A percentile compares a stretch with the other conserved stretches of the same genome.
phyloP scores from a whole-genome alignment of 2,329 filamentous ascomycete genomes.

The Calonectria hawksworthii region DNA sequence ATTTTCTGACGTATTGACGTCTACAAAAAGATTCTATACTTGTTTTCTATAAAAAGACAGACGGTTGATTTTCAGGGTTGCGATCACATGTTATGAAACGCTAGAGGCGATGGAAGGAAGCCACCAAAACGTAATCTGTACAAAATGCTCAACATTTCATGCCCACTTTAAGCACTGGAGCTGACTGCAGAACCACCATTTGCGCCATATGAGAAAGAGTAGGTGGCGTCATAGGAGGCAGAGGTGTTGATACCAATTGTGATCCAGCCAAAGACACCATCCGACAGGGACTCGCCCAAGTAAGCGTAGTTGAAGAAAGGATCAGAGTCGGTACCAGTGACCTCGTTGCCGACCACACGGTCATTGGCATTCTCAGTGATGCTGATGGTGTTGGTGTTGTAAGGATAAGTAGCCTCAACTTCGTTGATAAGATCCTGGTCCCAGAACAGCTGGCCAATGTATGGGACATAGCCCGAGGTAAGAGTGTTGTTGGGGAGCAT shows the following conservation, averaged over 20 bases:
- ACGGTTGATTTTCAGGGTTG: not conserved
- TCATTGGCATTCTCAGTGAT: conserved; percentile 65
- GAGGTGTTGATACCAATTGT: conserved; percentile 6
- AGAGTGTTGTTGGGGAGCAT: conserved; percentile 64
- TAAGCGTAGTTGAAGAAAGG: conserved; percentile 12
- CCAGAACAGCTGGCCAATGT: conserved; percentile 72
- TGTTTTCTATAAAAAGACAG: too few species aligned
- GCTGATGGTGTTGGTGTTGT: conserved; percentile 55
- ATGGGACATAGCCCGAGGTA: conserved; percentile 60
- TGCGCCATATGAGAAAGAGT: not conserved
- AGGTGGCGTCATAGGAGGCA: not conserved
- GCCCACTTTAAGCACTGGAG: not conserved
- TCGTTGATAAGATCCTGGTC: conserved; percentile 65
- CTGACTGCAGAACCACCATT: not conserved
- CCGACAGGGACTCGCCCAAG: not conserved
- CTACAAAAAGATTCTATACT: too few species aligned
- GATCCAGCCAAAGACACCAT: not conserved
- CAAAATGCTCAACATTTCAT: too few species aligned
- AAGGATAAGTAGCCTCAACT: conserved; percentile 61
- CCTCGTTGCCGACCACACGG: conserved; percentile 11
- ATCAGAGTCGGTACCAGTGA: not conserved
- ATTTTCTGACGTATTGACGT: not conserved
- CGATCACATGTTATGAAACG: not conserved
- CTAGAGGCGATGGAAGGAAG: not conserved
- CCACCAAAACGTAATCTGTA: not conserved